These are phyloP conservation scores for Cladosporium halotolerans DNA, from an alignment of 2,329 filamentous ascomycete species.

Conservation along the genomic window DNA sequence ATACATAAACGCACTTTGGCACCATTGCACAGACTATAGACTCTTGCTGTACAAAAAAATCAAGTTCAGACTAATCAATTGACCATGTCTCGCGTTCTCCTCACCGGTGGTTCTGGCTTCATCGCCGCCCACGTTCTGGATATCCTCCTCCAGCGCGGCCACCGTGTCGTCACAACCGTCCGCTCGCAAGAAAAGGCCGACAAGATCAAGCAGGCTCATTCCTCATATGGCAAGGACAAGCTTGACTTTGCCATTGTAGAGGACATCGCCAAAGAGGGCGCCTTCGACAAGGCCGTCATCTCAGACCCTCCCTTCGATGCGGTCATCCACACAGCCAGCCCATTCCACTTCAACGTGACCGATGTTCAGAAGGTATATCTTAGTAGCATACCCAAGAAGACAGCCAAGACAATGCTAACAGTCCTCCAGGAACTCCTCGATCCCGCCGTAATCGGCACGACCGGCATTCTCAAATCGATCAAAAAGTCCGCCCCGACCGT, in stretches of 20 bases:
- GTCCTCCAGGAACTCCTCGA: constrained; percentile 45
- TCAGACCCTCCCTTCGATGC: constrained; percentile 62
- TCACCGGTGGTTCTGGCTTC: constrained; percentile 54
- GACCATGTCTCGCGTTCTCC: constrained; percentile 29
- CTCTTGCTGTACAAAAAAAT: not conserved
- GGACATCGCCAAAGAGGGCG: constrained; percentile 63
- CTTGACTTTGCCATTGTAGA: constrained; percentile 62
- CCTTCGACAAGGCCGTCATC: constrained; percentile 58
- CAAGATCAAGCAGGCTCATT: constrained; percentile 52
- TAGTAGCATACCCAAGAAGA: not conserved
- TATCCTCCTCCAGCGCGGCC: constrained; percentile 48
- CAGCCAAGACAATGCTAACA: not conserved
- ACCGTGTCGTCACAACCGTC: constrained; percentile 58
- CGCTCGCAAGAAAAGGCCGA: constrained; percentile 56
- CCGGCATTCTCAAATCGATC: constrained; percentile 55
- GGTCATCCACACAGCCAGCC: constrained; percentile 68
- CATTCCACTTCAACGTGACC: constrained; percentile 69
- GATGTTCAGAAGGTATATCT: constrained; percentile 53
- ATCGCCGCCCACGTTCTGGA: constrained; percentile 61
- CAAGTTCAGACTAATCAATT: not conserved
- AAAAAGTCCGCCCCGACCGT: constrained; percentile 58
- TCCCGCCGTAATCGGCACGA: constrained; percentile 58
- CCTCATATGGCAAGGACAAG: constrained; percentile 47
- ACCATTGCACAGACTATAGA: too few species aligned
- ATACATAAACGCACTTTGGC: not conserved